A percentile compares a stretch with the other conserved stretches of the same genome.
These are phyloP conservation scores for Apiospora phragmitis DNA, from an alignment of 2,329 filamentous ascomycete genomes.

Conservation along the genomic window DNA sequence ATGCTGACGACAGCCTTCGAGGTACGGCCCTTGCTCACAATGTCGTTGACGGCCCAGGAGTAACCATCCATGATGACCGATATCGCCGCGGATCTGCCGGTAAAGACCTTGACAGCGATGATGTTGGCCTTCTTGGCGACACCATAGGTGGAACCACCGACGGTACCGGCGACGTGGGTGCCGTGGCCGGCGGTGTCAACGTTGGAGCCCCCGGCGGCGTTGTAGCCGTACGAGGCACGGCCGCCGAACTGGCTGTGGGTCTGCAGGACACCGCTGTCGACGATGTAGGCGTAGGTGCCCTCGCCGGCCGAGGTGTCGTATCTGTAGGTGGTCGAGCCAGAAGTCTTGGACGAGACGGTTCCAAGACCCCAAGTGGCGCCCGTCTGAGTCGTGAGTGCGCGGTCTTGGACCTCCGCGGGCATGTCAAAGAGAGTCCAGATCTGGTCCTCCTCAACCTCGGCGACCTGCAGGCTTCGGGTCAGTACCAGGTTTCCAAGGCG, in stretches of 20 bases:
- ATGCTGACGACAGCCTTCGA: slow-evolving; percentile 52
- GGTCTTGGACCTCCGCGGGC: slow-evolving; percentile 19
- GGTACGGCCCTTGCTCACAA: slow-evolving; percentile 39
- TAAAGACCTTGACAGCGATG: slow-evolving; percentile 47
- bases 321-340: slow-evolving; percentile 36
- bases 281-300: slow-evolving; percentile 49
- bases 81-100: slow-evolving; percentile 20
- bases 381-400: slow-evolving; percentile 33
- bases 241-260: slow-evolving; percentile 44
- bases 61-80: slow-evolving; percentile 29
- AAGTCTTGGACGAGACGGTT: slow-evolving; percentile 41
- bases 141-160: slow-evolving; percentile 43
- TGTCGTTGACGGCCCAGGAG: slow-evolving; percentile 46
- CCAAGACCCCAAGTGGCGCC: slow-evolving; percentile 45
- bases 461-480: slow-evolving; percentile 24
- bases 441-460: slow-evolving; percentile 31
- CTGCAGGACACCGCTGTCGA: slow-evolving; percentile 53
- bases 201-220: slow-evolving; percentile 29
- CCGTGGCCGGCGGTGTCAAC: slow-evolving; percentile 47
- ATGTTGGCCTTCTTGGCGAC: slow-evolving; percentile 42
- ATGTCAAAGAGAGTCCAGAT: slow-evolving; percentile 28
- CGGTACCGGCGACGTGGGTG: slow-evolving; percentile 48
- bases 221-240: slow-evolving; percentile 36
- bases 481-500: neutral
- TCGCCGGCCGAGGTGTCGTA: slow-evolving; percentile 43